Percentiles rank a stretch among this genome's conserved stretches.
Conservation (phyloP, 2,329 filamentous ascomycete genomes). For the Penicillium decumbens region DNA sequence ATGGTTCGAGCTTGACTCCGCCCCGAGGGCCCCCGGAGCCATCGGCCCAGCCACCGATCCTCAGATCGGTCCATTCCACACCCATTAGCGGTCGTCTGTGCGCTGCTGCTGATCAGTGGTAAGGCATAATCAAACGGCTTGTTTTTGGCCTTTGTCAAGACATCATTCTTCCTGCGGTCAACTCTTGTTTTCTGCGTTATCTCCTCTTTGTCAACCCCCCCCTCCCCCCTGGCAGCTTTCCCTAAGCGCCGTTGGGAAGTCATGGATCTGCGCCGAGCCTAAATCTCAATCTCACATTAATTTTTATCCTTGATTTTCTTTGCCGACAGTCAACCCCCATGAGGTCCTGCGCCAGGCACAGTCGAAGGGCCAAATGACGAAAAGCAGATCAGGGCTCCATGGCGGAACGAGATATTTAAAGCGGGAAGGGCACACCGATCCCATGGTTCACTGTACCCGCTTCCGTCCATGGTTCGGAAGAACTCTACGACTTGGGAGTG, state of each 20-base stretch:
- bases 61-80: constrained; percentile 18
- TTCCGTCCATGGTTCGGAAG: constrained; percentile 35
- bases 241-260: constrained; percentile 22
- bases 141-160: constrained; percentile 19
- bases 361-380: background rate
- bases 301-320: background rate
- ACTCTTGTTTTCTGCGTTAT: constrained; percentile 2
- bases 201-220: constrained; percentile 5
- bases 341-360: background rate
- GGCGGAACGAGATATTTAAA: constrained; percentile 23
- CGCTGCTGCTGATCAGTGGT: constrained; percentile 20
- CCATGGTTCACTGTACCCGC: constrained; percentile 33
- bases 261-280: constrained; percentile 3
- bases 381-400: background rate
- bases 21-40: background rate
- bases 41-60: constrained; percentile 12
- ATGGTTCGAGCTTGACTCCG: background rate
- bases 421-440: constrained; percentile 21
- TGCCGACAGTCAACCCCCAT: background rate
- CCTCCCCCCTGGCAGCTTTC: constrained; percentile 8
- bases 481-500: constrained; percentile 25
- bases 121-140: constrained; percentile 15
- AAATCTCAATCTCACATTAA: background rate
- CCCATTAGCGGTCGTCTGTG: constrained; percentile 21
- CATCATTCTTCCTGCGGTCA: constrained; percentile 14